These are phyloP conservation scores for Spiromastix sp. DNA, from an alignment of 2,329 filamentous ascomycete genomes.

Conservation along the genomic window DNA sequence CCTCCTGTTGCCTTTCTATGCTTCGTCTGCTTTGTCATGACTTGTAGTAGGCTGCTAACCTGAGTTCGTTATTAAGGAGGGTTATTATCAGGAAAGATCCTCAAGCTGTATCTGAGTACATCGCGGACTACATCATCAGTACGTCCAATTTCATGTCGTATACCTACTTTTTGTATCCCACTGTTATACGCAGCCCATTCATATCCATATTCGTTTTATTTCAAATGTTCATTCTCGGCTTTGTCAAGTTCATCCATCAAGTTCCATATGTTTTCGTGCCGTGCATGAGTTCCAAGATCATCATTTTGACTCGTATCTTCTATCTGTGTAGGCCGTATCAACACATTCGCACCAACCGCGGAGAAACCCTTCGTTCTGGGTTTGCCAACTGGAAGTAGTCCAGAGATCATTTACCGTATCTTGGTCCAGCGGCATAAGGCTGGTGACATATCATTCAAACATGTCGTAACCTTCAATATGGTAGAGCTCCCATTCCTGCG, in stretches of 20 bases:
- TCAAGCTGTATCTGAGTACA: constrained; percentile 58
- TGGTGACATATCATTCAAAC: constrained; percentile 63
- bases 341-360: constrained; percentile 60
- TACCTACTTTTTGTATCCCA: neutral
- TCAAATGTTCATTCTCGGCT: neutral
- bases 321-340: constrained; percentile 56
- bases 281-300: neutral
- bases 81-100: constrained; percentile 72
- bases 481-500: constrained; percentile 30
- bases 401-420: constrained; percentile 65
- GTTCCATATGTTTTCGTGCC: constrained; percentile 1
- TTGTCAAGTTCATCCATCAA: constrained; percentile 6
- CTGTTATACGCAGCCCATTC: too few species aligned
- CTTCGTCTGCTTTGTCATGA: neutral
- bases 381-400: constrained; percentile 73
- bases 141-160: constrained; percentile 19
- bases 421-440: constrained; percentile 47
- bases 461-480: constrained; percentile 92
- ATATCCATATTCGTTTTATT: neutral
- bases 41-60: neutral
- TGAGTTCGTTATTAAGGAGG: too few species aligned
- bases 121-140: constrained; percentile 72
- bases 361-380: constrained; percentile 71
- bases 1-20: neutral
- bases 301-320: constrained; percentile 1